Percentiles rank a stretch among this genome's conserved stretches.
Evolutionary conservation across 2,329 filamentous ascomycete genomes (phyloP).

Genomic region (Talaromyces sp.): DNA sequence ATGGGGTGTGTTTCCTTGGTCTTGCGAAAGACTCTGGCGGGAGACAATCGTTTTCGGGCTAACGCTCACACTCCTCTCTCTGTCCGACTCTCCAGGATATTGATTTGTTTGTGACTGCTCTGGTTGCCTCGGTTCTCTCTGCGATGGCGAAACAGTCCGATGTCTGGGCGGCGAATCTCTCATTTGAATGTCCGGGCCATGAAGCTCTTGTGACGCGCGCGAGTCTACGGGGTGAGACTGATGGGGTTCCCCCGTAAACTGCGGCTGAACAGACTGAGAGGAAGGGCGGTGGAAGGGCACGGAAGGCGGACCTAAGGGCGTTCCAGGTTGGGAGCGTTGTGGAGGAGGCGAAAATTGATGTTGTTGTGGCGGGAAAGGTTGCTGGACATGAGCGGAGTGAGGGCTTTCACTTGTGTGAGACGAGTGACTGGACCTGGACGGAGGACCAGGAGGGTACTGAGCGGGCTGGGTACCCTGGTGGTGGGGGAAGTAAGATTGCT

Average conservation of each 20-base stretch:
- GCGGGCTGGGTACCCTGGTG: conserved; percentile 34
- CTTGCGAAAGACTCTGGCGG: conserved; percentile 24
- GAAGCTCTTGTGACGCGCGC: conserved; percentile 26
- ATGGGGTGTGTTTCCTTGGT: conserved; percentile 19
- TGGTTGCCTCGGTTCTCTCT: conserved; percentile 38
- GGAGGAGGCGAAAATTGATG: conserved; percentile 29
- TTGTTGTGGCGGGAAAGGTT: conserved; percentile 29
- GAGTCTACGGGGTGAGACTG: conserved; percentile 27
- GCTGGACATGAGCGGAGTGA: conserved; percentile 23
- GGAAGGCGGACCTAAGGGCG: conserved; percentile 44
- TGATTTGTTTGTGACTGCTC: conserved; percentile 21
- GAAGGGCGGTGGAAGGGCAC: conserved; percentile 29
- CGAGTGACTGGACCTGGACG: conserved; percentile 27
- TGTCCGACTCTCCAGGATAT: conserved; percentile 53
- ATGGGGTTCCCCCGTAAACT: conserved; percentile 31
- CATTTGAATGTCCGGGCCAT: conserved; percentile 20
- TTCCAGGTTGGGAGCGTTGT: conserved; percentile 43
- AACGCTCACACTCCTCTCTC: conserved; percentile 67
- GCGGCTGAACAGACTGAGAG: conserved; percentile 30
- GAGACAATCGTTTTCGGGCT: conserved; percentile 64
- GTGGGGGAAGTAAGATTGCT: conserved; percentile 33
- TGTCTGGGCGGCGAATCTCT: conserved; percentile 24
- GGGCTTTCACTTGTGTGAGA: conserved; percentile 32
- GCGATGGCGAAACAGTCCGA: conserved; percentile 20
- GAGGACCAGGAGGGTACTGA: conserved; percentile 34